Percentiles rank a stretch among this genome's conserved stretches.
phyloP scores from a whole-genome alignment of 495 filamentous ascomycete species.

The Daldinia caldariorum region DNA sequence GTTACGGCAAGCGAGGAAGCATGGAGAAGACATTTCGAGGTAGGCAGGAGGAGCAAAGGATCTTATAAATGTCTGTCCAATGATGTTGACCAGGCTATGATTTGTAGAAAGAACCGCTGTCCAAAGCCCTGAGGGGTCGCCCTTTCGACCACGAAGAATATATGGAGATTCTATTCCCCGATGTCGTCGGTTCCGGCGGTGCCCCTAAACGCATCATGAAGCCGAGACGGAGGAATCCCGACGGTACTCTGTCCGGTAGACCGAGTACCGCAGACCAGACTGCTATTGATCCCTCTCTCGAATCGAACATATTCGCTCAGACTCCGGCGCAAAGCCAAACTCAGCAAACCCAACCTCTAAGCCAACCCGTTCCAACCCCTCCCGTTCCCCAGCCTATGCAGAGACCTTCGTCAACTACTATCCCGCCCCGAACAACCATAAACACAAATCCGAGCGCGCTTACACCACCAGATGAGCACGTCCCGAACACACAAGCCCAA shows the following conservation, averaged over 20 bases:
- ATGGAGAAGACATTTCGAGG: constrained; percentile 60
- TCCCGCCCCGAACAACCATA: constrained; percentile 48
- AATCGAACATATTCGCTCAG: constrained; percentile 37
- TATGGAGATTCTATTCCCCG: constrained; percentile 61
- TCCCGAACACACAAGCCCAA: constrained; percentile 46
- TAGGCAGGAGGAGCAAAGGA: constrained; percentile 31
- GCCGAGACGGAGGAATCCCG: constrained; percentile 52
- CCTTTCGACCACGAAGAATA: constrained; percentile 63
- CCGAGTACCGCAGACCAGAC: constrained; percentile 36
- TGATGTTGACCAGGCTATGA: constrained; percentile 5
- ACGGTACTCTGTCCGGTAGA: constrained; percentile 44
- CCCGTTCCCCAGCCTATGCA: constrained; percentile 34
- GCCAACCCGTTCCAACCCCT: constrained; percentile 29
- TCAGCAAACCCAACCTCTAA: constrained; percentile 33
- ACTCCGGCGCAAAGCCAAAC: constrained; percentile 33
- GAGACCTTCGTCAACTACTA: constrained; percentile 44
- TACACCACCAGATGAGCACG: constrained; percentile 60
- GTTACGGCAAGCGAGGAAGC: constrained; percentile 61
- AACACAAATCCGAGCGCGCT: constrained; percentile 52
- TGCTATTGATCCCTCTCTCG: constrained; percentile 43
- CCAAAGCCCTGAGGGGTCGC: constrained; percentile 57
- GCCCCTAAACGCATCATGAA: constrained; percentile 62
- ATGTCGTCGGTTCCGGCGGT: constrained; percentile 61
- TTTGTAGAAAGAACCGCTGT: constrained; percentile 58
- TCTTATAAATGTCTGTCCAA: not conserved